These are phyloP conservation scores for Eucalyptus grandis DNA, from an alignment of 345 rosid species.

Conservation along the genomic window DNA sequence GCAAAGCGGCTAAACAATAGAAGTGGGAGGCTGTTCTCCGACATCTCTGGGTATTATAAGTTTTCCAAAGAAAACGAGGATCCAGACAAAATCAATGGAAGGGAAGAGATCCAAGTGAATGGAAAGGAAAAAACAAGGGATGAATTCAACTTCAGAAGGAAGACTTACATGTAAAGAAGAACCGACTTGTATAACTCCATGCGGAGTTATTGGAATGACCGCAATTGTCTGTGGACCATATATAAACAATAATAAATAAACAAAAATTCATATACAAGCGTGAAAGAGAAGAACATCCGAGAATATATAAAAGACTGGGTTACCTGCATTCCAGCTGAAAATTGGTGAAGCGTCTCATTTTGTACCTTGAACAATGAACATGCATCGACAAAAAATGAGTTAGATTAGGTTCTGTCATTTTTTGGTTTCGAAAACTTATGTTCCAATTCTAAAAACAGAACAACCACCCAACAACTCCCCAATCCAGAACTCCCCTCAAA, in stretches of 20 bases:
- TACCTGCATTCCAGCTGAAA: conserved; percentile 95
- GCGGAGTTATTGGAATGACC: conserved; percentile 69
- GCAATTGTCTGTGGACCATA: conserved; percentile 56
- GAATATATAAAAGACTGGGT: background rate
- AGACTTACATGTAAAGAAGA: conserved; percentile 62
- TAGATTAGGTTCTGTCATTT: background rate
- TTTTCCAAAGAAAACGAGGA: background rate
- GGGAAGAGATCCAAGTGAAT: background rate
- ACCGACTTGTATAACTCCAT: conserved; percentile 92
- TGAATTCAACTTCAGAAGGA: background rate
- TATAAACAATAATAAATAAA: background rate
- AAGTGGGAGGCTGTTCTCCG: background rate
- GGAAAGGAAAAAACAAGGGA: background rate
- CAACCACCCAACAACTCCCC: background rate
- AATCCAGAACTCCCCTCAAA: background rate
- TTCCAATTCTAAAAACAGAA: background rate
- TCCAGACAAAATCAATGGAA: too few relatives aligned
- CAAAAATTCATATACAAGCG: background rate
- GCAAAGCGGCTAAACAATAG: background rate
- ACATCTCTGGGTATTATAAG: background rate
- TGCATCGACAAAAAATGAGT: background rate
- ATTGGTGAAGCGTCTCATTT: conserved; percentile 65
- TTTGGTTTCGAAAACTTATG: background rate
- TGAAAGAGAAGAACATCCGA: background rate
- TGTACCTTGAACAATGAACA: conserved; percentile 25